Evolutionary conservation across 805 yeast genomes (phyloP).

Genomic region (Nematodospora valgi): DNA sequence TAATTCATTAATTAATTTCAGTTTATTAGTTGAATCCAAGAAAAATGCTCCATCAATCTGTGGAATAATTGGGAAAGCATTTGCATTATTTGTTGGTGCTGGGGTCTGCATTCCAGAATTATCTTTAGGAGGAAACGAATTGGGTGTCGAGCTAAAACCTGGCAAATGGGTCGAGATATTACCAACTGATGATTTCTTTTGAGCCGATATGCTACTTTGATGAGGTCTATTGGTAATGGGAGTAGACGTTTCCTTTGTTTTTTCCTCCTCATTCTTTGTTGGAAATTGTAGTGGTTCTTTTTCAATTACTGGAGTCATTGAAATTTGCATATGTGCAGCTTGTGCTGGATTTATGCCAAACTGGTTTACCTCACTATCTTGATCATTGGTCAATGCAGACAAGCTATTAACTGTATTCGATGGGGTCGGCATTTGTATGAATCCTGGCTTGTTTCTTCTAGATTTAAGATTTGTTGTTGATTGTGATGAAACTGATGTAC

Average conservation of each 20-base stretch:
- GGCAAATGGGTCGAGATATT: neutral
- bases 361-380: constrained; percentile 49
- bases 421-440: constrained; percentile 77
- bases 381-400: constrained; percentile 35
- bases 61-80: constrained; percentile 35
- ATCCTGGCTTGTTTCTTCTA: constrained; percentile 23
- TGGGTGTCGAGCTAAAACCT: neutral
- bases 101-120: constrained; percentile 9
- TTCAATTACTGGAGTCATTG: constrained; percentile 82
- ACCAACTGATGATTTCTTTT: constrained; percentile 4
- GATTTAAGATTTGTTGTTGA: constrained; percentile 12
- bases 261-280: constrained; percentile 10
- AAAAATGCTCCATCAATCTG: constrained; percentile 34
- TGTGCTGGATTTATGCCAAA: constrained; percentile 60
- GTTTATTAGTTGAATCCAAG: constrained; percentile 33
- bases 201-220: constrained; percentile 10
- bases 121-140: constrained; percentile 9
- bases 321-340: constrained; percentile 49
- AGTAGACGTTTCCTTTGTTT: constrained; percentile 13
- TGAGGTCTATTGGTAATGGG: constrained; percentile 3
- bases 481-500: neutral
- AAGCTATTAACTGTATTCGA: constrained; percentile 33
- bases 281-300: constrained; percentile 25
- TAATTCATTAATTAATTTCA: constrained; percentile 32
- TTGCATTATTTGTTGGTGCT: constrained; percentile 3